Conservation (phyloP, 352 stramenopile species). For the Phytopythium kandeliae region DNA sequence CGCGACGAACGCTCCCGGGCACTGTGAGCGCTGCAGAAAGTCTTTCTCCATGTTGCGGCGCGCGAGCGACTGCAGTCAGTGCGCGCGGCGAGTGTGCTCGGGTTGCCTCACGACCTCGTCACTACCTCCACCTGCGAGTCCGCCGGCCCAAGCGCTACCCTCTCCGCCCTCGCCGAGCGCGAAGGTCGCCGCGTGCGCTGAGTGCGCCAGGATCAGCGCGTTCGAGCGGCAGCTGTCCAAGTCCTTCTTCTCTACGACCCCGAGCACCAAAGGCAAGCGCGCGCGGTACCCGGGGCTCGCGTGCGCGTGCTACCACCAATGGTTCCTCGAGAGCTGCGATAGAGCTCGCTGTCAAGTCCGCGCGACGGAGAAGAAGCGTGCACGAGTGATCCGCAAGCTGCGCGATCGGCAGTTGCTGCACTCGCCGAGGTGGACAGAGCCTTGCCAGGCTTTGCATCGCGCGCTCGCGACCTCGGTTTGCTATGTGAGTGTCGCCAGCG, state of each 20-base stretch:
- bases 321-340: constrained; percentile 13
- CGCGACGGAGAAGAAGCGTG: constrained; percentile 11
- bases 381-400: constrained; percentile 11
- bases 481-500: constrained; percentile 15
- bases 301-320: constrained; percentile 14
- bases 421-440: constrained; percentile 13
- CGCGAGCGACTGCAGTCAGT: constrained; percentile 3
- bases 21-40: constrained; percentile 6
- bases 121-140: background rate
- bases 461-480: constrained; percentile 6
- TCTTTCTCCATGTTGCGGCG: constrained; percentile 4
- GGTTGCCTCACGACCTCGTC: background rate
- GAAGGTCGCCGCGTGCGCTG: constrained; percentile 6
- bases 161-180: background rate
- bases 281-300: constrained; percentile 11
- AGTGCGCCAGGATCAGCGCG: constrained; percentile 12
- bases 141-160: background rate
- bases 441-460: constrained; percentile 7
- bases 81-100: constrained; percentile 1
- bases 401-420: constrained; percentile 20
- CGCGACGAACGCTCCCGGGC: background rate
- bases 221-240: constrained; percentile 14
- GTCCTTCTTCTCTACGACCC: constrained; percentile 13
- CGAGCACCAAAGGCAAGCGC: constrained; percentile 10
- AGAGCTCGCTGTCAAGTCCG: constrained; percentile 1